Base-by-base conservation (phyloP, 345 rosid genomes). In the Rhodomyrtus tomentosa region DNA sequence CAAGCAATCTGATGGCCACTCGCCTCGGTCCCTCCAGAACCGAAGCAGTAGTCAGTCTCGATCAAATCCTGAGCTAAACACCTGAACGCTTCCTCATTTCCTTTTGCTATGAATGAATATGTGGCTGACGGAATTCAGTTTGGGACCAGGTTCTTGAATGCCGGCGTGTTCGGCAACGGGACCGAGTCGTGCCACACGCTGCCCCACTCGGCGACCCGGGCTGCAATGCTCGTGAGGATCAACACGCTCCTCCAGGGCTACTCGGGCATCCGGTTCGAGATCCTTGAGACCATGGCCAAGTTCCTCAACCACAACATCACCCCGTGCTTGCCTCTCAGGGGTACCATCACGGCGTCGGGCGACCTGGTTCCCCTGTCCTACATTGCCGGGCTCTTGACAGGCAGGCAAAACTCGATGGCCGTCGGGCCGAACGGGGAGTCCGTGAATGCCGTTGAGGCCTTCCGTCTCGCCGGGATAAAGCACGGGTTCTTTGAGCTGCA, bases 231-330 rank as follows among this genome's bases (percentile, higher is more conserved):
- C 49, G 98, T 94, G 32, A 90, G 98, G 9, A 89, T 93, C 93
- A 94, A 93, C 90, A 94, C 96, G 16, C 91, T 94, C 42, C 90
- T 93, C 51, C 96, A 94, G 56, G 98, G 98, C 22, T 94, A 91
- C 83, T 93, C 96, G 15, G 94, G 96, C 56, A 93, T 94, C 85
- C 84, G 98, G 52, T 94, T 94, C 73, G 95, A 93, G 88, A 90
- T 94, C 87, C 88, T 92, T 25, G 96, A 94, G 86, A 91, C 98
- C 58, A 92, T 94, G 2, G 73, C 95, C 42, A 86, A 90, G 81
- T 88, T 94, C 81, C 94, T 94, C 36, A 93, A 94, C 90, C 83
- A 38, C 83, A 90, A 92, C 90, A 85, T 94, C 89, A 93, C 98
- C 62, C 98, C 96, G 7, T 92, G 94, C 59, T 85, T 94, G 59